A percentile compares a stretch with the other conserved stretches of the same genome.
These are phyloP conservation scores for Amanita inopinata DNA, from an alignment of 768 basidiomycete genomes.

Conservation along the genomic window DNA sequence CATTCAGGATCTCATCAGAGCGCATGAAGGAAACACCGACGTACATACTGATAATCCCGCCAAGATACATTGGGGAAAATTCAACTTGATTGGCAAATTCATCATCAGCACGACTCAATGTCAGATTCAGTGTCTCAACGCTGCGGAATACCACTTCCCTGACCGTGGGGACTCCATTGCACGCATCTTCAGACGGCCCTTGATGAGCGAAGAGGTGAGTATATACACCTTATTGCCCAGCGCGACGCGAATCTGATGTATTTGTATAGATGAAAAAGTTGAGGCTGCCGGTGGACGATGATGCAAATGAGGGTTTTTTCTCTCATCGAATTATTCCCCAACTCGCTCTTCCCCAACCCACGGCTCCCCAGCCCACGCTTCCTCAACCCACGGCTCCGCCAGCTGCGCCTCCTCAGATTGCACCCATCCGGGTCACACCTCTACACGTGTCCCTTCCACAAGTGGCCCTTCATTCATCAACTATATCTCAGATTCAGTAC, in stretches of 20 bases:
- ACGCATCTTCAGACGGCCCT: conserved; percentile 43
- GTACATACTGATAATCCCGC: conserved; percentile 50
- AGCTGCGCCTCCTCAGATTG: background rate
- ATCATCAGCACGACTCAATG: conserved; percentile 69
- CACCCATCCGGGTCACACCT: background rate
- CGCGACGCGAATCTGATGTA: background rate
- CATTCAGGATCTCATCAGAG: conserved; percentile 78
- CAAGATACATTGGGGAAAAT: conserved; percentile 94
- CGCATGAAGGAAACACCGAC: conserved; percentile 80
- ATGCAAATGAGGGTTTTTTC: background rate
- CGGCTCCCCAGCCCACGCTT: background rate
- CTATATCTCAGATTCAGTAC: background rate
- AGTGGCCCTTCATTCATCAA: background rate
- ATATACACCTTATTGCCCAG: background rate
- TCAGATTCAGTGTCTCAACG: conserved; percentile 62
- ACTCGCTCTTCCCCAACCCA: background rate
- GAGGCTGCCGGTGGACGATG: conserved; percentile 3
- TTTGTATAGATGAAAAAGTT: conserved; percentile 1
- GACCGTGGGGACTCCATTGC: conserved; percentile 40
- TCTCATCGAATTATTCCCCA: too few species aligned
- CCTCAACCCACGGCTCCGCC: background rate
- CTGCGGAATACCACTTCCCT: conserved; percentile 51
- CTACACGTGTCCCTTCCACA: background rate
- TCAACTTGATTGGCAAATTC: conserved; percentile 84
- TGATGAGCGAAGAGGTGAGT: conserved; percentile 64